Evolutionary conservation across 345 rosid species (phyloP).

Genomic region (Sisymbrium irio): DNA sequence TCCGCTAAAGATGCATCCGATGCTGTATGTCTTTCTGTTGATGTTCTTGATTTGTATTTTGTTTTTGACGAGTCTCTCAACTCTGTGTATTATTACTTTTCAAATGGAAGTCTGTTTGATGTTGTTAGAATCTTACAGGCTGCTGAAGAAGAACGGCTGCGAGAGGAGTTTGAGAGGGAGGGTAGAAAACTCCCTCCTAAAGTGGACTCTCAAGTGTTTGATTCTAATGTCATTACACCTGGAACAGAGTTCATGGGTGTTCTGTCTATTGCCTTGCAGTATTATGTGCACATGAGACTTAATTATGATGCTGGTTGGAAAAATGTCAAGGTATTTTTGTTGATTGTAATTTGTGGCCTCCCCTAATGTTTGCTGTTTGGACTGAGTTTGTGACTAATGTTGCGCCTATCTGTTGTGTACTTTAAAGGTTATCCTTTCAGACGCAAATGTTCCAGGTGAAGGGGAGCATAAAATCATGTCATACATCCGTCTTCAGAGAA

Average conservation of each 20-base stretch:
- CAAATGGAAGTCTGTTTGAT: conserved; percentile 1
- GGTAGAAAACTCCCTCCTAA: conserved; percentile 83
- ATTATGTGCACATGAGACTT: conserved; percentile 70
- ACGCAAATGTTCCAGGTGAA: conserved; percentile 95
- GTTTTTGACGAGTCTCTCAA: not conserved
- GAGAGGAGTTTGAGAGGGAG: conserved; percentile 82
- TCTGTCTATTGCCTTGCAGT: conserved; percentile 72
- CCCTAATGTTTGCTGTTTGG: not conserved
- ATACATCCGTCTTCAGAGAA: conserved; percentile 81
- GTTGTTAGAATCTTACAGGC: conserved; percentile 45
- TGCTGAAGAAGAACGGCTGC: conserved; percentile 73
- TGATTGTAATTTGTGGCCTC: not conserved
- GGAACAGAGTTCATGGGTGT: conserved; percentile 91
- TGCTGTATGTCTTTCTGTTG: conserved; percentile 54
- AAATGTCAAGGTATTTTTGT: conserved; percentile 57
- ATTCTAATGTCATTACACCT: conserved; percentile 89
- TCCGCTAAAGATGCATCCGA: conserved; percentile 95
- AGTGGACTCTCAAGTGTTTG: conserved; percentile 56
- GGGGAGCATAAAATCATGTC: conserved; percentile 96
- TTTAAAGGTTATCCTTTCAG: conserved; percentile 81
- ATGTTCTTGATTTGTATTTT: not conserved
- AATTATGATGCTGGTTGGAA: conserved; percentile 89
- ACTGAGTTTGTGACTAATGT: conserved; percentile 19
- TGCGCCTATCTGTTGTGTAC: conserved; percentile 18
- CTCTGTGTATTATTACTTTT: not conserved